Percentiles rank a stretch among this genome's conserved stretches.
Evolutionary conservation across 2,329 filamentous ascomycete genomes (phyloP).

Genomic region (Chalaropsis ovoidea): DNA sequence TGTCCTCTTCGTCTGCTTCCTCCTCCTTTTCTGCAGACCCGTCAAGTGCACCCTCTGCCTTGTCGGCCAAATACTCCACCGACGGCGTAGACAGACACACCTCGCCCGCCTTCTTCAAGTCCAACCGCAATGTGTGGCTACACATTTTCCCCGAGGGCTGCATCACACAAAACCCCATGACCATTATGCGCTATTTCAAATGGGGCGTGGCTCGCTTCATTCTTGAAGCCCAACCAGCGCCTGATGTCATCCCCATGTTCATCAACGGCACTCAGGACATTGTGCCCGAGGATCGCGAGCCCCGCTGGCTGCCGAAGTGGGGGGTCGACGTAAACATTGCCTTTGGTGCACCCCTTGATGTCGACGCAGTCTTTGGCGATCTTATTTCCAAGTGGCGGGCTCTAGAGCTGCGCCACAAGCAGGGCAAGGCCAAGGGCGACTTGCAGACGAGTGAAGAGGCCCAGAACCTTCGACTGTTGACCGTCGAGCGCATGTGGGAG

Average conservation of each 20-base stretch:
- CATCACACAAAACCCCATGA: slow-evolving; percentile 74
- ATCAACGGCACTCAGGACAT: slow-evolving; percentile 79
- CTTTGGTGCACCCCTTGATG: slow-evolving; percentile 69
- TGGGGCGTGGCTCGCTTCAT: slow-evolving; percentile 91
- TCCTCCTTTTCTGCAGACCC: slow-evolving; percentile 26
- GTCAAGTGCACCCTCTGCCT: slow-evolving; percentile 41
- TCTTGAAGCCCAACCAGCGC: slow-evolving; percentile 75
- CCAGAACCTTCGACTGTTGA: slow-evolving; percentile 59
- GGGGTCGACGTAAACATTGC: slow-evolving; percentile 61
- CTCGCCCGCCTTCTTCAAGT: slow-evolving; percentile 60
- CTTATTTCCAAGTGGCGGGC: slow-evolving; percentile 63
- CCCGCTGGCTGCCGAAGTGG: slow-evolving; percentile 67
- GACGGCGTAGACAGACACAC: slow-evolving; percentile 55
- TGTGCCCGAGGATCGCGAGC: slow-evolving; percentile 81
- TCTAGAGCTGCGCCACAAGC: slow-evolving; percentile 13
- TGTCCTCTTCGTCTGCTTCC: slow-evolving; percentile 42
- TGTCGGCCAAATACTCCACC: slow-evolving; percentile 50
- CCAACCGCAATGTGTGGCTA: slow-evolving; percentile 69
- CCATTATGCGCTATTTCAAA: slow-evolving; percentile 90
- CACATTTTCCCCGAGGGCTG: slow-evolving; percentile 95
- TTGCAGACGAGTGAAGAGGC: slow-evolving; percentile 66
- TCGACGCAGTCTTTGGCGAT: slow-evolving; percentile 65
- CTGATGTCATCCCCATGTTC: slow-evolving; percentile 87
- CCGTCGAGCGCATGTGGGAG: slow-evolving; percentile 64
- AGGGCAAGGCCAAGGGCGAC: slow-evolving; percentile 41